Evolutionary conservation across 1,284 basidiomycete genomes (phyloP).

Genomic region (Kwoniella shivajii): DNA sequence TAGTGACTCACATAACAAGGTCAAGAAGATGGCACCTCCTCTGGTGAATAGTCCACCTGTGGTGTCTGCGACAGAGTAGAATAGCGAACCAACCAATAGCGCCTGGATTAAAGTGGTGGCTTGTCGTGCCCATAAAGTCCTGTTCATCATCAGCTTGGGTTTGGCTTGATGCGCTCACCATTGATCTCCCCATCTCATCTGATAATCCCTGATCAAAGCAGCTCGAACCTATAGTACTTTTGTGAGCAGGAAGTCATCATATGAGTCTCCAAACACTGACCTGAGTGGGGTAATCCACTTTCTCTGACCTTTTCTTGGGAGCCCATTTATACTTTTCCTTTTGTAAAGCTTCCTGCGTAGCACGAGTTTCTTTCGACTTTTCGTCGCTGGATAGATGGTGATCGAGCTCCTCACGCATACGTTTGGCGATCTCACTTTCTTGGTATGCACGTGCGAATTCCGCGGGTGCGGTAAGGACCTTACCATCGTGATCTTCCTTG

Average conservation of each 20-base stretch:
- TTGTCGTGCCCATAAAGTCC: constrained; percentile 46
- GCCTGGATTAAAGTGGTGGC: constrained; percentile 43
- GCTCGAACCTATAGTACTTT: constrained; percentile 25
- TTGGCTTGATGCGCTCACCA: no score
- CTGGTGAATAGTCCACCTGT: constrained; percentile 75
- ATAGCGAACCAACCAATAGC: constrained; percentile 68
- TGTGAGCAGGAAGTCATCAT: neutral
- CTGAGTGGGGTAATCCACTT: constrained; percentile 40
- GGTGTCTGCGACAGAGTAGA: constrained; percentile 64
- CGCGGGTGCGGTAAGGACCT: constrained; percentile 62
- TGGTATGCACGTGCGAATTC: constrained; percentile 58
- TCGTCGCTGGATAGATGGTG: constrained; percentile 27
- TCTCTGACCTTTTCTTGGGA: constrained; percentile 31
- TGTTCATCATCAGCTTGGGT: no score
- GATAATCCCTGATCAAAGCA: constrained; percentile 43
- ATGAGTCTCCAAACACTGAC: neutral
- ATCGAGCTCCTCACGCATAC: constrained; percentile 42
- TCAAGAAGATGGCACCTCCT: constrained; percentile 65
- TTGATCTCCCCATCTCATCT: constrained; percentile 50
- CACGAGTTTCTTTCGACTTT: constrained; percentile 23
- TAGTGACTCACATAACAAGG: constrained; percentile 47
- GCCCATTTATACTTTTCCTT: constrained; percentile 36
- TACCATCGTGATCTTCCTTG: constrained; percentile 56
- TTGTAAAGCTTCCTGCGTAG: constrained; percentile 22
- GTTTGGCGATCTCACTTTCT: constrained; percentile 32